phyloP scores from a whole-genome alignment of 1,284 basidiomycete species.

The Naganishia albida region DNA sequence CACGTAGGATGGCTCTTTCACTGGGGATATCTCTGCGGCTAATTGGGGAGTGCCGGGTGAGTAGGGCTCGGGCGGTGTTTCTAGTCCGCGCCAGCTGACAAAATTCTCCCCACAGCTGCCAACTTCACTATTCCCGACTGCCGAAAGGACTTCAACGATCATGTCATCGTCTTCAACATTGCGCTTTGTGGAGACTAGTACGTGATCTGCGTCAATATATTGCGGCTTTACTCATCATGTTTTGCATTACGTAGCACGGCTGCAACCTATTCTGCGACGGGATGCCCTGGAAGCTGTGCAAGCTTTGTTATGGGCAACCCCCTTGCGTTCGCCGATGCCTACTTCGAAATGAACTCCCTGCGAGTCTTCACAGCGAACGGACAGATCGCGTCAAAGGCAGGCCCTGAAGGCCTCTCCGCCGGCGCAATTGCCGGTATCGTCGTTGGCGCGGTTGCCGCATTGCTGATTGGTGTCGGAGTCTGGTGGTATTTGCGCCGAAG shows the following conservation, averaged over 20 bases:
- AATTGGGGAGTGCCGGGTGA: conserved; percentile 24
- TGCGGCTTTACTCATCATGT: neutral
- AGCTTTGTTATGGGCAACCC: conserved; percentile 61
- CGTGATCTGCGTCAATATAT: conserved; percentile 13
- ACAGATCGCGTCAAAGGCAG: conserved; percentile 16
- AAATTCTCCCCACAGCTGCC: conserved; percentile 31
- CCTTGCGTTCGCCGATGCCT: conserved; percentile 60
- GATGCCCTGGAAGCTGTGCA: conserved; percentile 44
- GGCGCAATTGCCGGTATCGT: conserved; percentile 23
- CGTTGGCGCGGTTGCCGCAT: conserved; percentile 7
- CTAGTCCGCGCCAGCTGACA: neutral
- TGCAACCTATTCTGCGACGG: conserved; percentile 42
- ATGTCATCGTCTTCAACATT: conserved; percentile 52
- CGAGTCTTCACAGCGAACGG: conserved; percentile 57
- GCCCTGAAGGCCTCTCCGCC: conserved; percentile 5
- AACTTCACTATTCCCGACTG: conserved; percentile 46
- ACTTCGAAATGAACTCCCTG: conserved; percentile 65
- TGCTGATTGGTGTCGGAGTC: neutral
- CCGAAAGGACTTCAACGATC: conserved; percentile 44
- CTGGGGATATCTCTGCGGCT: conserved; percentile 16
- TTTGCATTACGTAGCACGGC: conserved; percentile 34
- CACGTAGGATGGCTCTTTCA: conserved; percentile 19
- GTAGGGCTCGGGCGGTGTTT: neutral
- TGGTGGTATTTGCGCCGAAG: conserved; percentile 18
- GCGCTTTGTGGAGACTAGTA: conserved; percentile 52